Percentiles rank a stretch among this genome's conserved stretches.
These are phyloP conservation scores for Neofusicoccum kwambonambiense DNA, from an alignment of 2,329 filamentous ascomycete genomes.

Conservation along the genomic window DNA sequence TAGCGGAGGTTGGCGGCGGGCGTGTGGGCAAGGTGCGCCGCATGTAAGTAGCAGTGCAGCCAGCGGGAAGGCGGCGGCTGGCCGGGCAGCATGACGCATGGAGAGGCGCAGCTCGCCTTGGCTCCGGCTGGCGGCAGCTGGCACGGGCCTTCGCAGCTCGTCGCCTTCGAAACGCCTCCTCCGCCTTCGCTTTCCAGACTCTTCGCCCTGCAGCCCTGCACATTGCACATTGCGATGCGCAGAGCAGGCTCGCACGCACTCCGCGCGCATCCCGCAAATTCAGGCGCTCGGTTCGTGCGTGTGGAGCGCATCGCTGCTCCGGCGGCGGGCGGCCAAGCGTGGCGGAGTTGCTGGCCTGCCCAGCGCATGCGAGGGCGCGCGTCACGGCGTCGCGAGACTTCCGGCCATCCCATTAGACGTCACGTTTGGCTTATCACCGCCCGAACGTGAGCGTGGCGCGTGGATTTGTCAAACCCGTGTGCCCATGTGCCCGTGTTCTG, in stretches of 20 bases:
- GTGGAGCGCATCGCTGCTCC: not conserved
- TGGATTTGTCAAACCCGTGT: not conserved
- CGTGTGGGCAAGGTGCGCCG: not conserved
- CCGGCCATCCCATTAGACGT: slow-evolving; percentile 4
- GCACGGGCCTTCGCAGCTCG: not conserved
- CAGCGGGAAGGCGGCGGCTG: not conserved
- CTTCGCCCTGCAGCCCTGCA: not conserved
- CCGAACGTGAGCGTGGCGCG: not conserved
- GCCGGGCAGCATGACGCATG: not conserved
- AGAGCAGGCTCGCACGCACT: not conserved
- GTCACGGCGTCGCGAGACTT: slow-evolving; percentile 3
- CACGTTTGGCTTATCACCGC: not conserved
- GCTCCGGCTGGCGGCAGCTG: not conserved
- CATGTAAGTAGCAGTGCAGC: not conserved
- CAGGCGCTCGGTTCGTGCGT: too few species aligned
- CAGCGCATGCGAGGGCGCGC: not conserved
- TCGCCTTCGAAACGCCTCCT: not conserved
- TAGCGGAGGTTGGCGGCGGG: not conserved
- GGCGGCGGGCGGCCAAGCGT: not conserved
- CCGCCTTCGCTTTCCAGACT: not conserved
- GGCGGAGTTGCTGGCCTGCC: not conserved
- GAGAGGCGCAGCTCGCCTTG: slow-evolving; percentile 11
- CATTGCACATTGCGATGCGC: not conserved
- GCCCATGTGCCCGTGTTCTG: not conserved
- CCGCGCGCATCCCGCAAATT: too few species aligned